Conservation (phyloP, 108 stramenopile species). For the Mediolabrus comicus region DNA sequence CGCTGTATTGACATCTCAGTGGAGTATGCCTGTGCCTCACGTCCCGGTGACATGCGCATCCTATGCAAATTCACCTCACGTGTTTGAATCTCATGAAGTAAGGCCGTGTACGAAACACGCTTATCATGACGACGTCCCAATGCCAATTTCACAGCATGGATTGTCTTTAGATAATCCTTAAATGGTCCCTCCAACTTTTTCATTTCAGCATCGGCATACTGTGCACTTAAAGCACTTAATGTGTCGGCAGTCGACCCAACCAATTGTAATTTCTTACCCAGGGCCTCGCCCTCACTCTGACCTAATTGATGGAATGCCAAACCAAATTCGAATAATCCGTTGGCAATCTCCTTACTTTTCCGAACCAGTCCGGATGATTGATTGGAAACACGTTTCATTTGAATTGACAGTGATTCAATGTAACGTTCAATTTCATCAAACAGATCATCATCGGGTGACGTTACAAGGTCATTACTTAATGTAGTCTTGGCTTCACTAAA, state of each 20-base stretch:
- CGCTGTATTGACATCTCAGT: slow-evolving; percentile 83
- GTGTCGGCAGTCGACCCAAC: slow-evolving; percentile 88
- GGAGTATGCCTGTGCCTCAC: slow-evolving; percentile 81
- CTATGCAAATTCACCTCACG: slow-evolving; percentile 62
- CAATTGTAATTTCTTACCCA: slow-evolving; percentile 83
- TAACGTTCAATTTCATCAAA: slow-evolving; percentile 93
- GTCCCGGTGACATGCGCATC: slow-evolving; percentile 71
- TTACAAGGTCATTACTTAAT: slow-evolving; percentile 77
- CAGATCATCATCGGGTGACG: slow-evolving; percentile 85
- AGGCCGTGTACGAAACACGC: slow-evolving; percentile 76
- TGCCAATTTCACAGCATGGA: slow-evolving; percentile 93
- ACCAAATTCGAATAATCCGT: slow-evolving; percentile 95
- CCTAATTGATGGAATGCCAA: slow-evolving; percentile 94
- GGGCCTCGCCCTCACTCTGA: slow-evolving; percentile 85
- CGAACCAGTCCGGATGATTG: slow-evolving; percentile 90
- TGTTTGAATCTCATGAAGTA: slow-evolving; percentile 73
- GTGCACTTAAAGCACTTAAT: slow-evolving; percentile 67
- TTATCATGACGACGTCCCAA: slow-evolving; percentile 89
- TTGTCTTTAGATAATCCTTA: slow-evolving; percentile 92
- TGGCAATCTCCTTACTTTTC: slow-evolving; percentile 91
- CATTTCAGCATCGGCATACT: slow-evolving; percentile 88
- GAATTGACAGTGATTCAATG: slow-evolving; percentile 82
- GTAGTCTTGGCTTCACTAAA: slow-evolving; percentile 88
- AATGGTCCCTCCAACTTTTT: slow-evolving; percentile 90
- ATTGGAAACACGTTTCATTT: slow-evolving; percentile 91